These are phyloP conservation scores for Dryas integrifolia DNA, from an alignment of 331 rosid genomes.

Conservation along the genomic window DNA sequence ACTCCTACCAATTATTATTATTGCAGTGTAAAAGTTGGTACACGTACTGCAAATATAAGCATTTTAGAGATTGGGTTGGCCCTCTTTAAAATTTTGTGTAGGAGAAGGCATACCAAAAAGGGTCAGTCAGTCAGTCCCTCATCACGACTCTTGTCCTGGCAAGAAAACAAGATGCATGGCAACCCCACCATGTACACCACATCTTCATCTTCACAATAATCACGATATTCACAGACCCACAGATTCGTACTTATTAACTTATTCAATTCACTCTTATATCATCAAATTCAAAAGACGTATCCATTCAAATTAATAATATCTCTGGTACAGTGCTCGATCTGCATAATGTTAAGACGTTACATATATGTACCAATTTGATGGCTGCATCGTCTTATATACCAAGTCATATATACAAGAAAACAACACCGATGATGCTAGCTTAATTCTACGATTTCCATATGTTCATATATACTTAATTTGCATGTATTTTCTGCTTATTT, in stretches of 20 bases:
- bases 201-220: neutral
- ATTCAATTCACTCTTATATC: neutral
- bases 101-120: no score
- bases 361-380: neutral
- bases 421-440: neutral
- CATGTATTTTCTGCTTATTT: no score
- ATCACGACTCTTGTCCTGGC: conserved; percentile 48
- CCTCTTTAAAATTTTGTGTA: no score
- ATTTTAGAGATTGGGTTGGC: no score
- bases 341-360: neutral
- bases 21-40: no score
- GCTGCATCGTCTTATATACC: neutral
- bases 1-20: no score
- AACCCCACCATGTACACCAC: conserved; percentile 36
- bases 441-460: neutral
- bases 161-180: conserved; percentile 28
- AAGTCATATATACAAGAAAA: neutral
- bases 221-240: neutral
- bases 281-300: conserved; percentile 37
- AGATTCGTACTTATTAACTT: neutral
- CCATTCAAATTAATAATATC: conserved; percentile 12
- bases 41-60: no score
- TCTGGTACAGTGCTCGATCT: neutral
- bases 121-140: no score
- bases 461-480: neutral